These are phyloP conservation scores for Fraxinus anomala DNA, from an alignment of 257 asterid species.

Conservation along the genomic window DNA sequence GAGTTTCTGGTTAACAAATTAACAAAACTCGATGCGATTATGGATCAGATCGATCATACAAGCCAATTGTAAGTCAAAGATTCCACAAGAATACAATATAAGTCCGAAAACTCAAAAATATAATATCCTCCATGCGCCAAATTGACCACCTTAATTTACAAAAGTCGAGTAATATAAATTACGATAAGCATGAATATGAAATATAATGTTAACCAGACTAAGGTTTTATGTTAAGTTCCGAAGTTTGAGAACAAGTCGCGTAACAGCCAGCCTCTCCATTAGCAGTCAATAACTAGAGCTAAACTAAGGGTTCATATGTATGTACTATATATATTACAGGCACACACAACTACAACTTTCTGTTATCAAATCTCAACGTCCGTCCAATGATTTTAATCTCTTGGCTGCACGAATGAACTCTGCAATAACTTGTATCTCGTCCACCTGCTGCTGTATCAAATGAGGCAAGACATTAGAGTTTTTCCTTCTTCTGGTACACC, in stretches of 20 bases:
- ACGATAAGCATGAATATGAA: not conserved
- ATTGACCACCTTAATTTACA: not conserved
- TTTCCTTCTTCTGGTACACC: not conserved
- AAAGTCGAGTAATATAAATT: not conserved
- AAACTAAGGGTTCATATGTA: constrained; percentile 42
- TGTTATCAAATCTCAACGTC: constrained; percentile 34
- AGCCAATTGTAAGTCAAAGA: too few relatives aligned
- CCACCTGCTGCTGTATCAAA: constrained; percentile 56
- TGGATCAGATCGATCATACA: too few relatives aligned
- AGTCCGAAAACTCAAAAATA: not conserved
- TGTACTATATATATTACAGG: constrained; percentile 37
- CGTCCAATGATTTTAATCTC: constrained; percentile 48
- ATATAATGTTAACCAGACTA: constrained; percentile 20
- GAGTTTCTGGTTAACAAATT: not conserved
- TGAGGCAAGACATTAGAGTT: constrained; percentile 11
- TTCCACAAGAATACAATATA: too few relatives aligned
- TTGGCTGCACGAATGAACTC: constrained; percentile 74
- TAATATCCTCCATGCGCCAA: not conserved
- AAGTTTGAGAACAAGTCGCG: constrained; percentile 1
- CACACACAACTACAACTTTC: constrained; percentile 26
- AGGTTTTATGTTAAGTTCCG: constrained; percentile 34
- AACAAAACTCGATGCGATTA: too few relatives aligned
- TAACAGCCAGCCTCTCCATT: constrained; percentile 42
- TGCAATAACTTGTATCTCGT: constrained; percentile 75
- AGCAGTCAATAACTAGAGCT: constrained; percentile 49